Conservation (phyloP, 179 eudicot species). For the Amaranthus tricolor region DNA sequence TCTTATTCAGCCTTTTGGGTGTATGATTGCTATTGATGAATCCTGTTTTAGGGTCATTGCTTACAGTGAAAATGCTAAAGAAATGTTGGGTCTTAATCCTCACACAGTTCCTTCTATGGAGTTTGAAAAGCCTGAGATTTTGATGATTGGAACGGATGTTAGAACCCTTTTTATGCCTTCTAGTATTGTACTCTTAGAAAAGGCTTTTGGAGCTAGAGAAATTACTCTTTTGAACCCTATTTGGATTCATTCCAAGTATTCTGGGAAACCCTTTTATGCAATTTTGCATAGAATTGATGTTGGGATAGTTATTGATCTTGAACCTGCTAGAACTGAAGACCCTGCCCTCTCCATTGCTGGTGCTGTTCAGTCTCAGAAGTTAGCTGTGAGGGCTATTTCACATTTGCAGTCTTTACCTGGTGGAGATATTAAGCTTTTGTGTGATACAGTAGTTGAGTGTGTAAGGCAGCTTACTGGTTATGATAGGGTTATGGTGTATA, state of each 20-base stretch:
- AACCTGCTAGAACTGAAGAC: conserved; percentile 87
- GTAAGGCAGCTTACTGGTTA: conserved; percentile 90
- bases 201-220: conserved; percentile 74
- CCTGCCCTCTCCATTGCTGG: conserved; percentile 92
- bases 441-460: conserved; percentile 82
- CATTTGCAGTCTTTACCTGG: conserved; percentile 87
- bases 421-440: conserved; percentile 77
- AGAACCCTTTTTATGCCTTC: conserved; percentile 64
- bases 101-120: conserved; percentile 69
- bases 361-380: conserved; percentile 97
- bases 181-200: conserved; percentile 54
- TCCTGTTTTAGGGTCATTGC: conserved; percentile 54
- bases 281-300: conserved; percentile 94
- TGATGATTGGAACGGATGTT: conserved; percentile 68
- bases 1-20: conserved; percentile 83
- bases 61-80: conserved; percentile 69
- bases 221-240: conserved; percentile 74
- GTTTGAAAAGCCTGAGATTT: conserved; percentile 28
- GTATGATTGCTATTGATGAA: conserved; percentile 74
- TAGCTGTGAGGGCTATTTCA: conserved; percentile 82
- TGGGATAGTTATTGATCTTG: conserved; percentile 91
- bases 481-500: conserved; percentile 96
- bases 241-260: conserved; percentile 73
- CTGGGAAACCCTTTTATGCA: conserved; percentile 87
- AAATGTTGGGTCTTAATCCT: conserved; percentile 54